Conservation (phyloP, 352 stramenopile species). For the Phytophthora pseudosyringae region DNA sequence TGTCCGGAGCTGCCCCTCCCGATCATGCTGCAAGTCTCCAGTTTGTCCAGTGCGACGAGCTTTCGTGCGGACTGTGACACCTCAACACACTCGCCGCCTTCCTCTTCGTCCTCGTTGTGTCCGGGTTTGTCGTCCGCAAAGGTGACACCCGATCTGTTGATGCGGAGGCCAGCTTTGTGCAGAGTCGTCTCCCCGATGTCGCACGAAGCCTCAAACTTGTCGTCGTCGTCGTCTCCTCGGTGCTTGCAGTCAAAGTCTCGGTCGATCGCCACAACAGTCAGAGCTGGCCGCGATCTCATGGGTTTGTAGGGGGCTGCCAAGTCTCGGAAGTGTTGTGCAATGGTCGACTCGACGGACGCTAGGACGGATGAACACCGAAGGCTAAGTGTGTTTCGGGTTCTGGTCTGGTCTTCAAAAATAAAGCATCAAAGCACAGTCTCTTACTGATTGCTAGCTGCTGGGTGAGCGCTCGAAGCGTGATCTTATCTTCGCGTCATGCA, state of each 20-base stretch:
- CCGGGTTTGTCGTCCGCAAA: conserved; percentile 38
- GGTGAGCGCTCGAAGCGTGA: neutral
- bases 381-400: conserved; percentile 20
- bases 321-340: conserved; percentile 9
- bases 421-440: conserved; percentile 4
- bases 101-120: conserved; percentile 31
- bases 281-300: conserved; percentile 26
- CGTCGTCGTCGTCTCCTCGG: conserved; percentile 32
- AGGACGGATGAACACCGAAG: conserved; percentile 1
- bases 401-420: conserved; percentile 30
- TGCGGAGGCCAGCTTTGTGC: conserved; percentile 66
- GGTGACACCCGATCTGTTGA: conserved; percentile 70
- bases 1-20: conserved; percentile 70
- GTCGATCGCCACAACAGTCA: conserved; percentile 29
- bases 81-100: conserved; percentile 14
- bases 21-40: conserved; percentile 59
- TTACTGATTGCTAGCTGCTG: neutral
- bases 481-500: conserved; percentile 49
- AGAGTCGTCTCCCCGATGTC: conserved; percentile 80
- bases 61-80: conserved; percentile 19
- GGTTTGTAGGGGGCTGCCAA: neutral
- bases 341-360: neutral
- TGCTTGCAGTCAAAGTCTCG: conserved; percentile 27
- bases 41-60: conserved; percentile 56
- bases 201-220: conserved; percentile 70